Conservation (phyloP, 2,329 filamentous ascomycete genomes). For the Colletotrichum graminicola region DNA sequence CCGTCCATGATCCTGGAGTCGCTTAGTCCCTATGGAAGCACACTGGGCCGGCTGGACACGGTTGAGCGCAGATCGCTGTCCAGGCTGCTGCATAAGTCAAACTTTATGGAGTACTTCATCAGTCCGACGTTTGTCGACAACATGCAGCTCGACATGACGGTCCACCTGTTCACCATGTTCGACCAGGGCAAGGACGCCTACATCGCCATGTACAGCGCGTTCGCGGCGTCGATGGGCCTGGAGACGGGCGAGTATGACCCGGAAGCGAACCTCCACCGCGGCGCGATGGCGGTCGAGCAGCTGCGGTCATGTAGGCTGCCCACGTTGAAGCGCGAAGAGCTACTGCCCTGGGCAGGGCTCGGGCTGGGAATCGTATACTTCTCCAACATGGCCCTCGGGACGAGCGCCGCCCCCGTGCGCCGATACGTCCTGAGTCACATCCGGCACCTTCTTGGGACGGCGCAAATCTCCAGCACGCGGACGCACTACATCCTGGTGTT, state of each 20-base stretch:
- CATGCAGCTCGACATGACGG: conserved; percentile 39
- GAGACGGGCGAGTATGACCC: conserved; percentile 37
- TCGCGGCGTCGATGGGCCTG: conserved; percentile 30
- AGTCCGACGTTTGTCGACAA: conserved; percentile 35
- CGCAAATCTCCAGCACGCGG: conserved; percentile 29
- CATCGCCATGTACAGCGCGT: conserved; percentile 39
- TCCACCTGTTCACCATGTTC: conserved; percentile 38
- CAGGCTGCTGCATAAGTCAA: conserved; percentile 34
- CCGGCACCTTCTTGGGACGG: conserved; percentile 31
- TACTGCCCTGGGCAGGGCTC: conserved; percentile 31
- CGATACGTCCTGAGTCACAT: conserved; percentile 38
- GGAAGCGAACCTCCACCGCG: conserved; percentile 33
- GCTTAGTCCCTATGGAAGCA: conserved; percentile 32
- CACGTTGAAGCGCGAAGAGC: conserved; percentile 30
- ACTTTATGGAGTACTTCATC: conserved; percentile 40
- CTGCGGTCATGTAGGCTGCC: conserved; percentile 35
- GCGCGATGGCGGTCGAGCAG: conserved; percentile 35
- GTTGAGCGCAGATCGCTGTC: conserved; percentile 26
- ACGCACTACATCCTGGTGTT: conserved; percentile 42
- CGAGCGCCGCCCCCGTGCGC: conserved; percentile 35
- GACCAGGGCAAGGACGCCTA: conserved; percentile 40
- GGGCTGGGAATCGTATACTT: conserved; percentile 37
- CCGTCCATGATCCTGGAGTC: conserved; percentile 36
- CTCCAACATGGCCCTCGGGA: conserved; percentile 40
- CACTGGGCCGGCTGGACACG: conserved; percentile 15